These are phyloP conservation scores for Boletus eberwhitei DNA, from an alignment of 768 basidiomycete genomes.

Conservation along the genomic window DNA sequence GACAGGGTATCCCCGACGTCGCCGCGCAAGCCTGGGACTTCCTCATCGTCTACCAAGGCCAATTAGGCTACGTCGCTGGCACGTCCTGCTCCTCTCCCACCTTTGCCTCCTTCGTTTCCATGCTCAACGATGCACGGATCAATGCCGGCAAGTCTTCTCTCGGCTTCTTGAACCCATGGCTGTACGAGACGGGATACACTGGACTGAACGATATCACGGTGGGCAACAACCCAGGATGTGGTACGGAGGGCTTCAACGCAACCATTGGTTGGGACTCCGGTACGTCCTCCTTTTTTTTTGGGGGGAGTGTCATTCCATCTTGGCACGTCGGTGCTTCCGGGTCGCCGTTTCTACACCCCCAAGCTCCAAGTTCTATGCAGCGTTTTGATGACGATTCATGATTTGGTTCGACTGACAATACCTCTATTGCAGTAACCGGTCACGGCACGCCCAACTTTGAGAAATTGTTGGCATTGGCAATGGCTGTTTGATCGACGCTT, in stretches of 20 bases:
- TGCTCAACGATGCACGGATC: constrained; percentile 63
- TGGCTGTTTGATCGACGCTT: constrained; percentile 7
- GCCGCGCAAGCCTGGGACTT: constrained; percentile 54
- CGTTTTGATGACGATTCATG: not conserved
- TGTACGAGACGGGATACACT: constrained; percentile 39
- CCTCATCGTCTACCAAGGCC: constrained; percentile 44
- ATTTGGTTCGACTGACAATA: not conserved
- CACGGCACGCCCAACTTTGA: constrained; percentile 53
- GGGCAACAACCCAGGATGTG: constrained; percentile 59
- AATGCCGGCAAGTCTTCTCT: constrained; percentile 40
- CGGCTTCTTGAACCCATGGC: constrained; percentile 66
- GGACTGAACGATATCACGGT: constrained; percentile 55
- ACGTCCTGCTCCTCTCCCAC: constrained; percentile 66
- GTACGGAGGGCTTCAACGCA: constrained; percentile 62
- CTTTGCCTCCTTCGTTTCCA: constrained; percentile 59
- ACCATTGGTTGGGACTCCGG: constrained; percentile 61
- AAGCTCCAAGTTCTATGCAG: not conserved
- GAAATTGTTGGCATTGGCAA: constrained; percentile 40
- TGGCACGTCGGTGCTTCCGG: no score
- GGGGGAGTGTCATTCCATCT: not conserved
- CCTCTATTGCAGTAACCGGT: constrained; percentile 44
- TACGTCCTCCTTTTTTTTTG: constrained; percentile 23
- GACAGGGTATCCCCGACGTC: constrained; percentile 62
- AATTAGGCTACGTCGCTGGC: constrained; percentile 43
- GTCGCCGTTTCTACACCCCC: not conserved